These are phyloP conservation scores for Carallia brachiata DNA, from an alignment of 345 rosid species.

Conservation along the genomic window DNA sequence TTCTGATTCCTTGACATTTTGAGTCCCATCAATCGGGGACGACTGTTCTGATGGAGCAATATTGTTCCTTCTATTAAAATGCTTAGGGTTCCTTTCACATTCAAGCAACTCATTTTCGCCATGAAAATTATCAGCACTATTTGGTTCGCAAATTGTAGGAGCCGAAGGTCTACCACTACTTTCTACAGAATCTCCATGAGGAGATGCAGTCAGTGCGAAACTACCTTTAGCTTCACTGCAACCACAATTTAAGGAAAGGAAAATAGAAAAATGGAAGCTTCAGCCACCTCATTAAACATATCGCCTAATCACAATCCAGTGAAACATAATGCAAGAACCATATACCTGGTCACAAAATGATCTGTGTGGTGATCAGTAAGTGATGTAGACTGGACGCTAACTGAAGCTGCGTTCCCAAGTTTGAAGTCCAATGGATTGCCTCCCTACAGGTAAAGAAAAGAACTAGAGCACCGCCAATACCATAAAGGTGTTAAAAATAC, in stretches of 20 bases:
- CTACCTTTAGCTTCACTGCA: slow-evolving; percentile 96
- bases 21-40: slow-evolving; percentile 57
- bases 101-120: slow-evolving; percentile 71
- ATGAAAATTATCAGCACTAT: slow-evolving; percentile 89
- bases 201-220: slow-evolving; percentile 89
- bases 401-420: slow-evolving; percentile 67
- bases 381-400: slow-evolving; percentile 93
- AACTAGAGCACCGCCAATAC: slow-evolving; percentile 9
- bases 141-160: slow-evolving; percentile 72
- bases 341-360: slow-evolving; percentile 80
- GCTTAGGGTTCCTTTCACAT: slow-evolving; percentile 45
- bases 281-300: slow-evolving; percentile 25
- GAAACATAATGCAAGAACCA: slow-evolving; percentile 21
- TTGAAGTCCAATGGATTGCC: slow-evolving; percentile 99
- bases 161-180: slow-evolving; percentile 90
- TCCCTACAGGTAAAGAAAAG: slow-evolving; percentile 56
- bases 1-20: slow-evolving; percentile 80
- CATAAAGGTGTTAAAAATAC: slow-evolving; percentile 12
- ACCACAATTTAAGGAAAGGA: slow-evolving; percentile 20
- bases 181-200: slow-evolving; percentile 92
- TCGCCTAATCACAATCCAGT: slow-evolving; percentile 10
- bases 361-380: slow-evolving; percentile 76
- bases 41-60: slow-evolving; percentile 64
- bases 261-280: slow-evolving; percentile 10
- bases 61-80: slow-evolving; percentile 52